Base-by-base conservation (phyloP, 495 filamentous ascomycete genomes). In the Pseudevernia furfuracea region DNA sequence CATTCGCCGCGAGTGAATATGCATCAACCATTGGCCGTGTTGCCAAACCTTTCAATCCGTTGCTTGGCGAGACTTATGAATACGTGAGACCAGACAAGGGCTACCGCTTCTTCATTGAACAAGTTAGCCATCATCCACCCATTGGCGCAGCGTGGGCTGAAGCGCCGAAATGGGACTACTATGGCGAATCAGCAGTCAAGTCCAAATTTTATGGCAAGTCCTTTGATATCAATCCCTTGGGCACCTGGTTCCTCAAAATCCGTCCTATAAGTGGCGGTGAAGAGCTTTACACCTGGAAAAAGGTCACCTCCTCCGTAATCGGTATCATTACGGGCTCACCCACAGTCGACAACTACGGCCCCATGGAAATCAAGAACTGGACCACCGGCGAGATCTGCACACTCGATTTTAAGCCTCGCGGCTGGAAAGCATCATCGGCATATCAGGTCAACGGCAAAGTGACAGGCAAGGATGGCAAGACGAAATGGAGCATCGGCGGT, bases 281-380 rank as follows among this genome's bases (percentile, higher is more conserved):
- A 70, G 94, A 98, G 68, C 79, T 97, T 8, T 97, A 95, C 75
- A 97, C 92, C 3, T 98, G 94, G 94, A 97, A 97, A 78, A 98
- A 98, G 74, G 92, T 96, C 48, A 97, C 91, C 6, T 95, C 92
- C 19, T 94, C 91, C n/a, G 94, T 98, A 4, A 85, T 97, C 37
- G 94, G 94, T 63, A 98, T 98, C 73, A 97, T 98, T 69, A 97
- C 92, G 0, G 95, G 95, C 32, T 93, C 89, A 63, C 94, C 94
- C 9, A 90, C 89, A 0, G 92, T 98, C n/a, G 95, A 98, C 77
- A 97, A 98, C 74, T 97, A 97, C 72, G 94, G 94, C 38, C 82
- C 89, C 6, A 97, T 97, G 90, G 92, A 96, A 74, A 87, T 98
- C 77, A 94, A 90, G 76, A 98, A 98, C 75, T 90, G 87, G 85